Evolutionary conservation across 805 yeast species (phyloP).

Genomic region (Saccharomycopsis sp.): DNA sequence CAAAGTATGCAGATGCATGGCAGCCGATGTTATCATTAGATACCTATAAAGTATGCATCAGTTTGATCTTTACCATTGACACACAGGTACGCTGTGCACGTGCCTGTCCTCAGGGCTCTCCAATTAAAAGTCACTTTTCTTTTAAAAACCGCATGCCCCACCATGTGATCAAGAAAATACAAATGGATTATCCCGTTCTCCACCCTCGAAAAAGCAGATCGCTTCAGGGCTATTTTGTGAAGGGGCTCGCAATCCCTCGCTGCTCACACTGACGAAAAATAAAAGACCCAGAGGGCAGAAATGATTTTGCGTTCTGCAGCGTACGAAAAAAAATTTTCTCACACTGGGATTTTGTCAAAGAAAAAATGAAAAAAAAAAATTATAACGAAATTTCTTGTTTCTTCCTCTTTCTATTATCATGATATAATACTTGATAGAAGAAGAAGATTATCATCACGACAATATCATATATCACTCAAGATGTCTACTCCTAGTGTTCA

Average conservation of each 20-base stretch:
- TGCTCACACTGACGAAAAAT: not conserved
- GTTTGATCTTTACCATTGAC: too few relatives aligned
- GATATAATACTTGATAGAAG: not conserved
- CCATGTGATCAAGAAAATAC: too few relatives aligned
- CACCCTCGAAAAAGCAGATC: too few relatives aligned
- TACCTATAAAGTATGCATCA: too few relatives aligned
- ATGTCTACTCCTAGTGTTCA: slow-evolving; percentile 73
- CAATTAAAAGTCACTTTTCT: not conserved
- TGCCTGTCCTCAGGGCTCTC: not conserved
- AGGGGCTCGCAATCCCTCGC: not conserved
- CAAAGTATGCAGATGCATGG: too few relatives aligned
- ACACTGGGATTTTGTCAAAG: not conserved
- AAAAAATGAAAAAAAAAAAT: not conserved
- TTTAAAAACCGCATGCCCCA: not conserved
- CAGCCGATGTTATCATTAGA: too few relatives aligned
- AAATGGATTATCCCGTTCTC: too few relatives aligned
- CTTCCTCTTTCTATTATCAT: not conserved
- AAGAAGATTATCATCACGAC: slow-evolving; percentile 27
- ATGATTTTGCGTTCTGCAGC: not conserved
- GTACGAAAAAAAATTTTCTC: not conserved
- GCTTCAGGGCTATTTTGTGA: not conserved
- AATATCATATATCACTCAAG: slow-evolving; percentile 42
- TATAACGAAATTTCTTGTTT: not conserved
- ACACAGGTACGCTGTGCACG: too few relatives aligned
- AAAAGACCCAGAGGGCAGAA: not conserved